Conservation (phyloP, 805 yeast genomes). For the Debaryomyces maramus region DNA sequence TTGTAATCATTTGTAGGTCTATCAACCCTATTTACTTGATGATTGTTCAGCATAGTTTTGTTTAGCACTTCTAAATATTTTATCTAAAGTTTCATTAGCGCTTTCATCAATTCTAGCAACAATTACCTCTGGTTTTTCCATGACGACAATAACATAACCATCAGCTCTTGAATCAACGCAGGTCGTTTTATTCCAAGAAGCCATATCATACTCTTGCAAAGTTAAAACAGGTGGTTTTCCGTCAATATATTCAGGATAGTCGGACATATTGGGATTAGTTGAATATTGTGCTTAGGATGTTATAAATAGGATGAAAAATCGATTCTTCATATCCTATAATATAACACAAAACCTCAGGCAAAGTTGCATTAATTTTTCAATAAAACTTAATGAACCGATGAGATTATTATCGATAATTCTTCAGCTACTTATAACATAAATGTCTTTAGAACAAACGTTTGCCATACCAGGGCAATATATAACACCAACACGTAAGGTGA, state of each 20-base stretch:
- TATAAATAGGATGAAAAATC: too few species aligned
- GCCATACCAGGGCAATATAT: conserved; percentile 84
- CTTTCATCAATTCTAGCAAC: conserved; percentile 43
- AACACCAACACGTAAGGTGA: conserved; percentile 51
- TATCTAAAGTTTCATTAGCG: conserved; percentile 40
- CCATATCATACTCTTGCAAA: conserved; percentile 48
- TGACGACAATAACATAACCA: conserved; percentile 44
- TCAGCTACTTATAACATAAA: not conserved
- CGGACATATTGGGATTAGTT: too few species aligned
- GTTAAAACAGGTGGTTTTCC: conserved; percentile 50
- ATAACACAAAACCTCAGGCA: not conserved
- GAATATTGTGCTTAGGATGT: too few species aligned
- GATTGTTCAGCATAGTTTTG: conserved; percentile 20
- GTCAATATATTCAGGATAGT: conserved; percentile 44
- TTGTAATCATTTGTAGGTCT: not conserved
- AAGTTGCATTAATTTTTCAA: not conserved
- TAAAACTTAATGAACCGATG: not conserved
- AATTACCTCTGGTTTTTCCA: conserved; percentile 43
- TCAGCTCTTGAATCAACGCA: conserved; percentile 44
- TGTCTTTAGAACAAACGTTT: conserved; percentile 1
- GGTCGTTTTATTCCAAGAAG: conserved; percentile 51
- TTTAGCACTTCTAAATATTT: conserved; percentile 49
- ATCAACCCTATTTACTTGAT: too few species aligned
- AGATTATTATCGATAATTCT: not conserved
- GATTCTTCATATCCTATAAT: too few species aligned